Base-by-base conservation (phyloP, 129 eudicot genomes). In the Deinandra increscens region DNA sequence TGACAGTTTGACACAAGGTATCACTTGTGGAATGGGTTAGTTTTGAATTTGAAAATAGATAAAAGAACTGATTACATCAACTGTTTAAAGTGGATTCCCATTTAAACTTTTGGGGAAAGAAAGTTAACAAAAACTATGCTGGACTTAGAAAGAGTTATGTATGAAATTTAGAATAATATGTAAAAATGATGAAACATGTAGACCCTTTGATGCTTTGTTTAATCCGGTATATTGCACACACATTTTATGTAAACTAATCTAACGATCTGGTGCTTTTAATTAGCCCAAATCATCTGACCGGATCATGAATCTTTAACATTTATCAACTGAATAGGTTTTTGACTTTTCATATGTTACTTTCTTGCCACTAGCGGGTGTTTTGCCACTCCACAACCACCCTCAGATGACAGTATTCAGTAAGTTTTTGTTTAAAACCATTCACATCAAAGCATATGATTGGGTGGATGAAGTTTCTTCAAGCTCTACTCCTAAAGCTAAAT, bases 381-480 rank as follows among this genome's bases (percentile, higher is more conserved):
- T 91, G 44, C 96, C 93, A 0, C 96, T 91, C 59, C 97, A 91
- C 41, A 86, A 91, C 53, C 97, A 91, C 65, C 97, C 97, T n/a
- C 88, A 79, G 51, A 91, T 91, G 97, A 91, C 97, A 13, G 97
- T 91, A 55, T 85, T 91, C 61, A 78, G 96, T 79, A 91, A 88
- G 82, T 87, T 91, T 58, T 85, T 91, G 12, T 91, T 91, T 51
- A 96, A 96, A 53, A 84, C 84, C 2, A 91, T 91, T 96, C 93
- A 88, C 55, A 88, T 85, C 61, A 87, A 87, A 77, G 86, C 97
- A 4, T 84, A 77, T 22, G 97, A 91, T 70, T 91, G 97, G 97
- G 87, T 71, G 18, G 82, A 79, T 43, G 72, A 75, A 50, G 48
- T 10, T 54, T 64, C 75, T 14, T 42, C 63, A 44, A 70, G 65